Evolutionary conservation across 148 eudicot genomes (phyloP).

Genomic region (Fagopyrum homotropicum): DNA sequence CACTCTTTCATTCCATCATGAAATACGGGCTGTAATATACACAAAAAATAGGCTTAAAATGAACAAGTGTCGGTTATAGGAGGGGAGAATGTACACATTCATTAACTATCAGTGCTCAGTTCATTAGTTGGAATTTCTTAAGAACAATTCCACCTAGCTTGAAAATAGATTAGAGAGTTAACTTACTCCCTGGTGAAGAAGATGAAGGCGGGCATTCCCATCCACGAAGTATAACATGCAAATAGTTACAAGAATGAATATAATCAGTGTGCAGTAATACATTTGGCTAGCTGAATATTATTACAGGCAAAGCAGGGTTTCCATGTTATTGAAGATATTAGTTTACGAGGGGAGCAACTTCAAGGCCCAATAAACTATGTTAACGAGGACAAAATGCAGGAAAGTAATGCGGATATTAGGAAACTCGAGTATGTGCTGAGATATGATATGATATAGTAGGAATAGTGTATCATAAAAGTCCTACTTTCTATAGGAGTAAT

Average conservation of each 20-base stretch:
- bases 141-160: background rate
- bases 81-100: background rate
- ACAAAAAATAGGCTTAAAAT: conserved; percentile 9
- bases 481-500: too few relatives aligned
- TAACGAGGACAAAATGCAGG: too few relatives aligned
- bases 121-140: background rate
- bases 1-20: conserved; percentile 96
- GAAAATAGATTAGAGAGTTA: background rate
- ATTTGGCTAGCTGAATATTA: background rate
- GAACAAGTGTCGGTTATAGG: background rate
- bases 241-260: background rate
- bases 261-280: background rate
- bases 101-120: background rate
- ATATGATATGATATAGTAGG: background rate
- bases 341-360: background rate
- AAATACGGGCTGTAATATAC: conserved; percentile 70
- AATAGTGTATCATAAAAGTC: background rate
- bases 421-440: background rate
- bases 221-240: conserved; percentile 3
- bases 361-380: background rate
- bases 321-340: background rate
- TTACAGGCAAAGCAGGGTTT: background rate
- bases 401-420: too few relatives aligned
- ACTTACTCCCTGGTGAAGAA: conserved; percentile 35
- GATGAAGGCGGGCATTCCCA: conserved; percentile 10